Percentiles rank a stretch among this genome's conserved stretches.
Evolutionary conservation across 257 asterid species (phyloP).

Genomic region (Pogostemon cablin): DNA sequence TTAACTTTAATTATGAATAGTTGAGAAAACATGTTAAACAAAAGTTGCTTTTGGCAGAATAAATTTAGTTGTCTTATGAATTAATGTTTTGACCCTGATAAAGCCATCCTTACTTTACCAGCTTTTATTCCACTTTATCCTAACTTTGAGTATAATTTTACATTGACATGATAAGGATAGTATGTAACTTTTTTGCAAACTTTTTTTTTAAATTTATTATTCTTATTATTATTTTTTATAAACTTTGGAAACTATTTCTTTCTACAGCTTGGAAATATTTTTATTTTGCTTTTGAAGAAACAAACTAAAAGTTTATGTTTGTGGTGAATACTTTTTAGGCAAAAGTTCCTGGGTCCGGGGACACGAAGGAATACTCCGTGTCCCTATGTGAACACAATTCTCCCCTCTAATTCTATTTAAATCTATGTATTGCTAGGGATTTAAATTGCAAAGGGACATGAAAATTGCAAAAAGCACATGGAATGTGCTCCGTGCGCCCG

Average conservation of each 20-base stretch:
- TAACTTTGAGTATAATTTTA: constrained; percentile 31
- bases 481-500: too few species aligned
- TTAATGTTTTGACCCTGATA: constrained; percentile 47
- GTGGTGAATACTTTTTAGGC: too few species aligned
- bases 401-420: too few species aligned
- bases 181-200: constrained; percentile 25
- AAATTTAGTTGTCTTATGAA: constrained; percentile 33
- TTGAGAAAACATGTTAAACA: constrained; percentile 16
- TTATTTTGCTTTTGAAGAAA: neutral
- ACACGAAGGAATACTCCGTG: too few species aligned
- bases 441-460: too few species aligned
- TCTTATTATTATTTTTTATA: neutral
- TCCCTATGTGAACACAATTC: too few species aligned
- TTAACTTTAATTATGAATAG: neutral
- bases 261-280: neutral
- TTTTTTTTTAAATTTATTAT: constrained; percentile 13
- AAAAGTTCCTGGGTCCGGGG: too few species aligned
- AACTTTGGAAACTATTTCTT: too few species aligned
- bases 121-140: constrained; percentile 47
- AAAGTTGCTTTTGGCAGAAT: constrained; percentile 38
- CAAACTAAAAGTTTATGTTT: too few species aligned
- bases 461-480: too few species aligned
- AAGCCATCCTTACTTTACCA: constrained; percentile 43
- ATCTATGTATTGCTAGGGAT: too few species aligned
- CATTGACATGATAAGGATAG: constrained; percentile 29